Base-by-base conservation (phyloP, 805 yeast genomes). In the Starmerella vitae region DNA sequence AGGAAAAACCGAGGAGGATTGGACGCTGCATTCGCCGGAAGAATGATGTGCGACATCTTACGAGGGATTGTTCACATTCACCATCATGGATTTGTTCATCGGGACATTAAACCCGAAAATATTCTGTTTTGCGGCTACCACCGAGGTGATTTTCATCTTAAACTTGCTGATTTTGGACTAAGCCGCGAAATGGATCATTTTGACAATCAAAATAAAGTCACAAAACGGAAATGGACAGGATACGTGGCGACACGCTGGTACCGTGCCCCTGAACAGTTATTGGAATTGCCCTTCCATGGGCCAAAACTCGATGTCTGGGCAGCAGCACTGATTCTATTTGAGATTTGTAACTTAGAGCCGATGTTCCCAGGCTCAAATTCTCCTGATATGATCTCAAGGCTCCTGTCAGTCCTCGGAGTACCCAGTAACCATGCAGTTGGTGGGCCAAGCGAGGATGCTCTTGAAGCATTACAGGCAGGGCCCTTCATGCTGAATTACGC, bases 191-290 rank as follows among this genome's bases (percentile, higher is more conserved):
- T 78, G 26, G 39, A 29, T 13, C 26, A 20, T 21, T 14, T 22
- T 17, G 13, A n/a, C 20, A 3, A 20, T 6, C 81, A 80, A 0
- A 65, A 74, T 27, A 70, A 72, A 0, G 45, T 36, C 6, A n/a
- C n/a, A n/a, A 74, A 73, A 38, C 5, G 17, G 20, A 13, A 7
- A 6, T 66, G 83, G 55, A 81, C 96, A 0, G 72, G 84, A 1
- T 88, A 86, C 55, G 96, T 88, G 15, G 95, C 93, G 1, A 88
- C 97, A 1, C 65, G 96, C 45, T 88, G 98, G 98, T 88, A 88
- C 58, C 66, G 96, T 39, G 86, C 96, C 0, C 98, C 98, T 0
- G 98, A 88, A 55, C 63, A 88, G 38, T 62, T 88, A 14, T 45
- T 59, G 20, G 47, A 45, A 13, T 33, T 47, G 15, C 38, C 43